Evolutionary conservation across 257 asterid genomes (phyloP).

Genomic region (Anisodus acutangulus): DNA sequence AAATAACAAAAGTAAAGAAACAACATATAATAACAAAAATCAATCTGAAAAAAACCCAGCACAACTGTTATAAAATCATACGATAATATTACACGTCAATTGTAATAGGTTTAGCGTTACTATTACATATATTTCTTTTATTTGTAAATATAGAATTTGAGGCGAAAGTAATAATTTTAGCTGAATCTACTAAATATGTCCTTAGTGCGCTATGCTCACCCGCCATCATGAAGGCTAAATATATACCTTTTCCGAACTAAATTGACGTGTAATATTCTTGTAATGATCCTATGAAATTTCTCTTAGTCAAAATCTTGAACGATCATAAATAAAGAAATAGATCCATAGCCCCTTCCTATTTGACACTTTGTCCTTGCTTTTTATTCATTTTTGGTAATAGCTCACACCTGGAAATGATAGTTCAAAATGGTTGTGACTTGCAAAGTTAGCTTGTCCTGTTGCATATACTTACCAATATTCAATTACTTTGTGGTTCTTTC

Average conservation of each 20-base stretch:
- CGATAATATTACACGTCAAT: no score
- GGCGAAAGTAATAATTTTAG: no score
- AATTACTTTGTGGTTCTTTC: neutral
- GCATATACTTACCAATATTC: no score
- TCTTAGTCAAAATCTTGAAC: neutral
- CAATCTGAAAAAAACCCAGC: no score
- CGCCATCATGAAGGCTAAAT: neutral
- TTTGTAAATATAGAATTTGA: no score
- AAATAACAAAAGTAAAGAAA: no score
- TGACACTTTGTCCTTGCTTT: neutral
- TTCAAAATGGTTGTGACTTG: neutral
- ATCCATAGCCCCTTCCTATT: neutral
- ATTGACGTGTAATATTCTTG: neutral
- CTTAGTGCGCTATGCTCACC: neutral
- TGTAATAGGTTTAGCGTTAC: no score
- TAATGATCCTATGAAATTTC: neutral
- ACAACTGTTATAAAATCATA: no score
- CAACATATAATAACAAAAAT: no score
- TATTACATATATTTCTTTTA: no score
- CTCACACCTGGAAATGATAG: neutral
- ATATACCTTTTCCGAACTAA: neutral
- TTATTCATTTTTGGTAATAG: neutral
- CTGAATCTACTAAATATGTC: neutral
- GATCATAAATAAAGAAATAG: neutral
- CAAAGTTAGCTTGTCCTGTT: no score